A percentile compares a stretch with the other conserved stretches of the same genome.
phyloP scores from a whole-genome alignment of 2,329 filamentous ascomycete genomes.

The Pezicula radicicola region DNA sequence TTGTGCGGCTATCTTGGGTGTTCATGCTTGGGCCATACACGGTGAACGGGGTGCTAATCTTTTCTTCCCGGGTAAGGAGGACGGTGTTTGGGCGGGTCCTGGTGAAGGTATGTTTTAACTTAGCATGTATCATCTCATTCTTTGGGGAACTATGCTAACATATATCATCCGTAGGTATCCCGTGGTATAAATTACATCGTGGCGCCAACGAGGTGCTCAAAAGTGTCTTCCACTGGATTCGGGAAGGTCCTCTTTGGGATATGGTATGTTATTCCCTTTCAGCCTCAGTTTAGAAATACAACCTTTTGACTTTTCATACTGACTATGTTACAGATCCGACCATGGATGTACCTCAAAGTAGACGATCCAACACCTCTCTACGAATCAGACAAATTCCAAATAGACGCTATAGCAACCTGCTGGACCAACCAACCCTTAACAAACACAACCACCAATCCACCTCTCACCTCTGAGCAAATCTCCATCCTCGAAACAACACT shows the following conservation, averaged over 20 bases:
- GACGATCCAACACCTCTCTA: not conserved
- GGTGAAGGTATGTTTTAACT: not conserved
- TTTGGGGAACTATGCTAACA: no score
- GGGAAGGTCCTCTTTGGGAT: conserved; percentile 8
- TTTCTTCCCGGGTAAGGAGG: no score
- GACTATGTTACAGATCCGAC: not conserved
- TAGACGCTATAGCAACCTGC: not conserved
- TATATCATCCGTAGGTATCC: not conserved
- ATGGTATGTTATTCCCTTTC: conserved; percentile 5
- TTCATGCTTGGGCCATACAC: conserved; percentile 23
- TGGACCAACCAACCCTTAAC: not conserved
- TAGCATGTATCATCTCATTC: no score
- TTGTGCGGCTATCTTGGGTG: conserved; percentile 14
- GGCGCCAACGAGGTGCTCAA: not conserved
- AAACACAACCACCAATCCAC: not conserved
- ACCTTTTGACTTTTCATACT: no score
- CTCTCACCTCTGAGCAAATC: not conserved
- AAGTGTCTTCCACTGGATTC: conserved; percentile 14
- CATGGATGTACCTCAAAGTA: not conserved
- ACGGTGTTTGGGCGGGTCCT: not conserved
- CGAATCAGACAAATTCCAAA: not conserved
- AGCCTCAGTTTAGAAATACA: not conserved
- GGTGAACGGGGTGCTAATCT: conserved; percentile 12
- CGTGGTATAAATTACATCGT: not conserved
- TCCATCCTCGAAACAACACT: conserved; percentile 1